Conservation (phyloP, 1,284 basidiomycete genomes). For the Melampsora americana region DNA sequence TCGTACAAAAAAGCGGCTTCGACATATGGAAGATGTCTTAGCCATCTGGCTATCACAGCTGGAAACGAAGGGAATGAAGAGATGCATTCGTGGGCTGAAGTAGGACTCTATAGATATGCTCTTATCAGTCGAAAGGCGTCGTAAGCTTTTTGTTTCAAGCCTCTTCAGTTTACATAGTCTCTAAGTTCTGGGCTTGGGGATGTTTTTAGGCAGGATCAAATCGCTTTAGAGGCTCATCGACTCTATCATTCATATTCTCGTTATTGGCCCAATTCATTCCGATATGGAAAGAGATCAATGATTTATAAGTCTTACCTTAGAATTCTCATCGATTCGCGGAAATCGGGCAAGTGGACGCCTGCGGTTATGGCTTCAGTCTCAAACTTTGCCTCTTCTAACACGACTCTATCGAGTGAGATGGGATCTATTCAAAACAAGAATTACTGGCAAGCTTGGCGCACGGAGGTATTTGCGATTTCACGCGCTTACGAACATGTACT, state of each 20-base stretch:
- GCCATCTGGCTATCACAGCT: neutral
- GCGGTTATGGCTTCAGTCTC: neutral
- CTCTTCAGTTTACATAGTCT: neutral
- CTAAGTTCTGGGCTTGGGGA: neutral
- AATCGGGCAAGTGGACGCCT: slow-evolving; percentile 22
- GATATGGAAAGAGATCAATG: slow-evolving; percentile 24
- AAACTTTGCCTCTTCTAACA: slow-evolving; percentile 12
- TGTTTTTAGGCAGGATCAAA: slow-evolving; percentile 11
- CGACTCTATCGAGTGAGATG: slow-evolving; percentile 10
- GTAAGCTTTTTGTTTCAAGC: neutral
- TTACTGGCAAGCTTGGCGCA: slow-evolving; percentile 15
- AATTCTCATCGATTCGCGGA: slow-evolving; percentile 19
- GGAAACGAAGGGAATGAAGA: slow-evolving; percentile 25
- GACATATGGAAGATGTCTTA: slow-evolving; percentile 17
- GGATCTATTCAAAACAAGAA: slow-evolving; percentile 1
- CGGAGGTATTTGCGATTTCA: slow-evolving; percentile 14
- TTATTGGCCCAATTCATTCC: slow-evolving; percentile 37
- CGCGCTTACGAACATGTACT: slow-evolving; percentile 16
- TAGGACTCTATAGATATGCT: slow-evolving; percentile 29
- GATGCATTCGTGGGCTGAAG: slow-evolving; percentile 36
- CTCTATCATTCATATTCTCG: slow-evolving; percentile 10
- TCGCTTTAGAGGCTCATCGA: slow-evolving; percentile 29
- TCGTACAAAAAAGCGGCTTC: slow-evolving; percentile 23
- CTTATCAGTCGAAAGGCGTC: slow-evolving; percentile 4
- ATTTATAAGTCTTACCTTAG: slow-evolving; percentile 39